Percentiles rank a stretch among this genome's conserved stretches.
Conservation (phyloP, 129 eudicot species). For the Gnaphalium uliginosum region DNA sequence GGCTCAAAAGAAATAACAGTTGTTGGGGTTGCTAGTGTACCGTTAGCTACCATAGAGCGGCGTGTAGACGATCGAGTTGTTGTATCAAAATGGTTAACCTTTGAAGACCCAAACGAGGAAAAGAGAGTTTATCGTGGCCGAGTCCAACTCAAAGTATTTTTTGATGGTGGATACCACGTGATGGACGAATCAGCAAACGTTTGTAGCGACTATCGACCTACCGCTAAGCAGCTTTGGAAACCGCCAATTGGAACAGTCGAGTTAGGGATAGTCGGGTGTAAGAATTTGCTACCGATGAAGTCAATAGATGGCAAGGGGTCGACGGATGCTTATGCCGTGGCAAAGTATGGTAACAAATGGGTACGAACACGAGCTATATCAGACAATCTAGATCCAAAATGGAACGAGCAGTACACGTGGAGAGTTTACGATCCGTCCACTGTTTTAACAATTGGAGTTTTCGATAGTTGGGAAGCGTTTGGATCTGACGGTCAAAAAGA, state of each 20-base stretch:
- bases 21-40: conserved; percentile 56
- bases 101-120: conserved; percentile 71
- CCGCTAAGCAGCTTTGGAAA: conserved; percentile 96
- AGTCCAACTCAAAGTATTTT: conserved; percentile 72
- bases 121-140: conserved; percentile 67
- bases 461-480: conserved; percentile 67
- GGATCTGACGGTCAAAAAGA: conserved; percentile 51
- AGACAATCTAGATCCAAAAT: conserved; percentile 70
- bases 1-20: conserved; percentile 50
- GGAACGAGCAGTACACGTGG: conserved; percentile 99
- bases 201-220: conserved; percentile 96
- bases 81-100: conserved; percentile 69
- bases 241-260: conserved; percentile 76
- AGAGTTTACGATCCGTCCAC: conserved; percentile 92
- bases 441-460: conserved; percentile 75
- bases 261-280: conserved; percentile 85
- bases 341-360: conserved; percentile 94
- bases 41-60: conserved; percentile 77
- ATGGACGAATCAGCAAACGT: conserved; percentile 93
- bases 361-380: conserved; percentile 79
- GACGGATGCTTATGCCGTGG: conserved; percentile 83
- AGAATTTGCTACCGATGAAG: conserved; percentile 74
- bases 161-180: conserved; percentile 97
- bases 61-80: conserved; percentile 90
- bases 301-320: conserved; percentile 69